These are phyloP conservation scores for Cladosporium austrohemisphaericum DNA, from an alignment of 2,329 filamentous ascomycete genomes.

Conservation along the genomic window DNA sequence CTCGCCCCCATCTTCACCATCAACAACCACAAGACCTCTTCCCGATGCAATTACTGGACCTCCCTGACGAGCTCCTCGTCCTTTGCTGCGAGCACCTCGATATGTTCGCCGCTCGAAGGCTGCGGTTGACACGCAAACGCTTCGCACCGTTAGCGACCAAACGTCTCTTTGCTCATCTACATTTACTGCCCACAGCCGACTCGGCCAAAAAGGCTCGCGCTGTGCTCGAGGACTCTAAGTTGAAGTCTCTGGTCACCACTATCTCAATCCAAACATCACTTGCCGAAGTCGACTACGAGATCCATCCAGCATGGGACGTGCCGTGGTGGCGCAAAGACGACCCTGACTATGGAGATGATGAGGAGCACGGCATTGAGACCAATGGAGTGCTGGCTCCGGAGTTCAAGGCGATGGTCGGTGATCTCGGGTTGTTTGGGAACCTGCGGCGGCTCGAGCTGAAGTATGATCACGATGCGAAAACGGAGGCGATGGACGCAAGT, in stretches of 20 bases:
- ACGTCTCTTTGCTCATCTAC: background rate
- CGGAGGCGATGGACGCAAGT: no score
- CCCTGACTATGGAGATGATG: background rate
- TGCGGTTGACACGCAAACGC: constrained; percentile 5
- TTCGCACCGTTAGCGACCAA: background rate
- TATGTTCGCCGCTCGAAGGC: background rate
- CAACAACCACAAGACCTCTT: background rate
- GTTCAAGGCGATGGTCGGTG: background rate
- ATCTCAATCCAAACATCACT: background rate
- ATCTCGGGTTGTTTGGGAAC: constrained; percentile 1
- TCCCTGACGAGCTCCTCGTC: constrained; percentile 1
- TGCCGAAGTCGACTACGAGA: background rate
- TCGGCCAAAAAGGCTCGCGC: constrained; percentile 5
- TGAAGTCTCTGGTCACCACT: background rate
- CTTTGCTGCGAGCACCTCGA: background rate
- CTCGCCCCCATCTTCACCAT: background rate
- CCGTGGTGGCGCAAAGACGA: background rate
- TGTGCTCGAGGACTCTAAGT: background rate
- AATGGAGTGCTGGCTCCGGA: background rate
- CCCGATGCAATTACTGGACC: background rate
- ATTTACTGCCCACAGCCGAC: background rate
- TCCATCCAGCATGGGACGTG: background rate
- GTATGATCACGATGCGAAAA: background rate
- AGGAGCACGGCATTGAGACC: background rate
- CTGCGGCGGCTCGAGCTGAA: background rate